Evolutionary conservation across 345 rosid genomes (phyloP), one percentile per base, ranked within the genome.

Genomic region (Jatropha curcas): DNA sequence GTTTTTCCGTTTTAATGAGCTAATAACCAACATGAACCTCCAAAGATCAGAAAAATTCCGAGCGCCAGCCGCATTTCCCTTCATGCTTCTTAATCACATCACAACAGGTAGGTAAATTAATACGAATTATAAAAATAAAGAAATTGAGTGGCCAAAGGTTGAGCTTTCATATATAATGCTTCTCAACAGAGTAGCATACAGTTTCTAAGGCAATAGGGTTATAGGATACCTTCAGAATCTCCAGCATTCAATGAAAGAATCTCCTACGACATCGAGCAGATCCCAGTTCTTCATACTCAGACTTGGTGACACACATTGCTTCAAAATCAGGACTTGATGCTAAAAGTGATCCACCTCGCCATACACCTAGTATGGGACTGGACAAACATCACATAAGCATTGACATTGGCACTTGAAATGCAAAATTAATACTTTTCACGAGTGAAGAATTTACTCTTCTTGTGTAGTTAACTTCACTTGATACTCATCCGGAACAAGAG

Each of bases 301-400:
- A 84, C 83, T 94, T 94, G 79, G 98, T 90, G 75, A 90, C 88
- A 34, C 97, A 91, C 92, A 89, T 94, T 12, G 90, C 81, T 76
- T 92, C 89, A 73, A 84, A 94, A 74, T 88, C 97, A 0, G 97
- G 98, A 82, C 96, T 92, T 27, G 97, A 92, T 59, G 98, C 98
- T 85, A 94, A 77, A 61, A 92, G 89, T 28, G 98, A 94, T 60
- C 98, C 98, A 12, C 98, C 98, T 84, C 98, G 85, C 98, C 98
- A 94, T 48, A 92, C 97, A 79, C 94, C 98, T 64, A 89, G 81
- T 63, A 94, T 79, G 45, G 98, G 97, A 82, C 98, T 90, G 88
- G 71, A 79, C 73, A 72, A 43, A 19, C 19, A 72, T 52, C 45
- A 48, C 60, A 62, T 48, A 53, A 52, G 59, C 52, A 19, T 25